Base-by-base conservation (phyloP, 768 basidiomycete species). In the Rhizopogon vesiculosus region DNA sequence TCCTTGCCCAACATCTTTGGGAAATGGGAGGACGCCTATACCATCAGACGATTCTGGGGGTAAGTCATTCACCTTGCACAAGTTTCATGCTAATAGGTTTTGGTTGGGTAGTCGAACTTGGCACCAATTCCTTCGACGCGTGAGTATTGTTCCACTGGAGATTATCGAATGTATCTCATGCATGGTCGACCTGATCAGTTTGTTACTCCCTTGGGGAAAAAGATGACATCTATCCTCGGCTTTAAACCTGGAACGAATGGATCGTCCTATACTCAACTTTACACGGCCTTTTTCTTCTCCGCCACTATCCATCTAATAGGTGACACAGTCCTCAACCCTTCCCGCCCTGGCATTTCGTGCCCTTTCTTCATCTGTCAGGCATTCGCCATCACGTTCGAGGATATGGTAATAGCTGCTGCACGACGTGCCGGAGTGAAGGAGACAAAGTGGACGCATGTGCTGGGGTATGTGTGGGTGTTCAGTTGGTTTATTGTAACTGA, bases 1-100 rank as follows among this genome's bases (percentile, higher is more conserved):
- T 68, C 70, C 28, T 80, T 77, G 75, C 74, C 76, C 1, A 61
- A 63, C 19, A 33, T 74, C 6, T 77, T 71, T 54, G 74, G 74
- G 0, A 52, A 55, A 5, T 62, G 58, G 50, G 46, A 53, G 10
- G 68, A 77, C 25, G 71, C 72, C 12, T 76, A 72, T 54, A 73
- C 74, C 1, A 56, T 78, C 7, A 70, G 73, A 19, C 64, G 65
- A 7, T 67, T 74, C 28, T 78, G 77, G 77, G 71, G 75, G 74
- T 75, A 57, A 59, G 74, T 65, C 9, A 46, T 31, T 53, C 29
- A 22, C 33, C 33, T 33, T 18, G 54, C 25, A 8, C 22, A 18
- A 18, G 45, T 12, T 13, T 19, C 38, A 40, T n/a, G 35, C 41
- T 38, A 25, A 22, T 1, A 53, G 3, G 7, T 8, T 49, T 28